Base-by-base conservation (phyloP, 225 moss, liverwort and hornwort genomes). In the Pleurozium schreberi region DNA sequence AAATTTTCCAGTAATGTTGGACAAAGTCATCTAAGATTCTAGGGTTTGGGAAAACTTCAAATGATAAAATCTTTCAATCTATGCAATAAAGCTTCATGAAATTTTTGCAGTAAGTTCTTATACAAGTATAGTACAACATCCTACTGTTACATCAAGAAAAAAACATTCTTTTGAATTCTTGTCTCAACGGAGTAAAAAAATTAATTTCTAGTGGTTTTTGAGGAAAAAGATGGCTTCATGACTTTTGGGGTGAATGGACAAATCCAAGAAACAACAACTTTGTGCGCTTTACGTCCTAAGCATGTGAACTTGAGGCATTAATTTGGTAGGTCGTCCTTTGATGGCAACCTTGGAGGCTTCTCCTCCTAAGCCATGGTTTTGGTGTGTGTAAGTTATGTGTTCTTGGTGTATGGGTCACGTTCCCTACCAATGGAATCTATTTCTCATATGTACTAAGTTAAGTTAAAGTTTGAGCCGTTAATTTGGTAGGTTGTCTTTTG, bases 261-360 rank as follows among this genome's bases (percentile, higher is more conserved):
- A n/a, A n/a, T n/a, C n/a, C n/a, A n/a, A n/a, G n/a, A n/a, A n/a
- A n/a, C n/a, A 40, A 27, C 8, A 77, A 73, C 31, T 18, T 40
- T n/a, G 57, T 18, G 40, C 58, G 18, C 80, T 28, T n/a, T 18
- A 57, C 2, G 0, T 30, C 11, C n/a, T 4, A n/a, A 38, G n/a
- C 49, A 57, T n/a, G n/a, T 0, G 0, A 2, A n/a, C 27, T 11
- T 17, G n/a, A 57, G 17, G n/a, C n/a, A n/a, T 14, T n/a, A 38
- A 17, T 78, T 36, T n/a, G n/a, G n/a, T n/a, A n/a, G n/a, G n/a
- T n/a, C n/a, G n/a, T n/a, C n/a, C n/a, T n/a, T n/a, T n/a, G n/a
- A n/a, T n/a, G 23, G 23, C 25, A 21, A 23, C n/a, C 20, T 58
- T 33, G 9, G 57, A 43, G 12, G 11, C 2, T 43, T 2, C 34